Evolutionary conservation across 768 basidiomycete species (phyloP).

Genomic region (Rhodocollybia butyracea): DNA sequence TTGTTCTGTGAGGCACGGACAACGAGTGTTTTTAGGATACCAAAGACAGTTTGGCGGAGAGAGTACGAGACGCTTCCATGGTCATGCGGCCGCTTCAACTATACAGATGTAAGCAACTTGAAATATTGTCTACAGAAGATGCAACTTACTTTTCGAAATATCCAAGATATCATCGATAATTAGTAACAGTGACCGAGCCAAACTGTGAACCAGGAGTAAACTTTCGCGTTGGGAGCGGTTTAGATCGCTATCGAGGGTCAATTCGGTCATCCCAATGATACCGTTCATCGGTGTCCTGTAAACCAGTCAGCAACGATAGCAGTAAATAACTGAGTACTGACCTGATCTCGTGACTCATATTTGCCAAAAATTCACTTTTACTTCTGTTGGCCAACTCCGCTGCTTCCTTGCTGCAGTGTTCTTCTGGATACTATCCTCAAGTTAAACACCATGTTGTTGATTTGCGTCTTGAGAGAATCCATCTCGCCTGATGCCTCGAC

Average conservation of each 20-base stretch:
- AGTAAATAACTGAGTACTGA: conserved; percentile 28
- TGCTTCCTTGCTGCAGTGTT: conserved; percentile 97
- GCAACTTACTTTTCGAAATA: conserved; percentile 92
- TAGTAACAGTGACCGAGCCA: conserved; percentile 87
- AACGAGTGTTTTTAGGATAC: conserved; percentile 96
- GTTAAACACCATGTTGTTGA: conserved; percentile 99
- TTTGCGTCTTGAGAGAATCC: conserved; percentile 98
- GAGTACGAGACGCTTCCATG: conserved; percentile 99
- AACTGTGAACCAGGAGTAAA: conserved; percentile 88
- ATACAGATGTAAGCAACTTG: conserved; percentile 15
- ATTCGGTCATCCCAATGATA: conserved; percentile 99
- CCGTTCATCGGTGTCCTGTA: conserved; percentile 99
- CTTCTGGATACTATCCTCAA: conserved; percentile 97
- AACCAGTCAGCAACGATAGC: conserved; percentile 5
- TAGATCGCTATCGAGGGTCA: conserved; percentile 94
- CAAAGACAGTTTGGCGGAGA: conserved; percentile 93
- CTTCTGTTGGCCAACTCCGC: conserved; percentile 96
- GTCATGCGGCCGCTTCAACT: conserved; percentile 99
- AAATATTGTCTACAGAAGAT: not conserved
- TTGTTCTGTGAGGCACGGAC: conserved; percentile 97
- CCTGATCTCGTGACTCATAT: conserved; percentile 98
- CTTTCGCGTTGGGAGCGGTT: conserved; percentile 95
- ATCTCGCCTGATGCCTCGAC: conserved; percentile 98
- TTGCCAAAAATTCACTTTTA: conserved; percentile 98
- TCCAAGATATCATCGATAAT: conserved; percentile 99